These are phyloP conservation scores for Kodamaea kaohsiungensis DNA, from an alignment of 805 yeast species.

Conservation along the genomic window DNA sequence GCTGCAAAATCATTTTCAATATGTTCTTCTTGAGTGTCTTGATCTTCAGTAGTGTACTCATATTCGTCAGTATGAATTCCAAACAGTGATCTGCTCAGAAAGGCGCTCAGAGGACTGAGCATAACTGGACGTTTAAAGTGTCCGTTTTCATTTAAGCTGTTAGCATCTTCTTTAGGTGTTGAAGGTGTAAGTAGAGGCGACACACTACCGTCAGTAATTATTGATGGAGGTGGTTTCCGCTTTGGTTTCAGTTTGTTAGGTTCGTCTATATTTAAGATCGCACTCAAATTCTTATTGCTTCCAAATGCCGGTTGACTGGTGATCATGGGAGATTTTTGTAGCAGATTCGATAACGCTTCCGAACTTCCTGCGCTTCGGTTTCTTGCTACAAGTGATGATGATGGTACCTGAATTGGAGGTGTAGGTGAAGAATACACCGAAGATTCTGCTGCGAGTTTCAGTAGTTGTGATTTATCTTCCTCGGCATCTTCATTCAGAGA, in stretches of 20 bases:
- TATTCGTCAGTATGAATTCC: conserved; percentile 9
- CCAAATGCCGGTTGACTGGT: conserved; percentile 12
- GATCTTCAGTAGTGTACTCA: conserved; percentile 6
- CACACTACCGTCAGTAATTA: background rate
- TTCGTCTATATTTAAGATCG: background rate
- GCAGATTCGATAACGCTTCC: conserved; percentile 16
- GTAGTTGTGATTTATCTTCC: background rate
- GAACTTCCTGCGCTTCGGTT: conserved; percentile 24
- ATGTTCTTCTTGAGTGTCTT: background rate
- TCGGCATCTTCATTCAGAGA: background rate
- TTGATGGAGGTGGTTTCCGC: conserved; percentile 32
- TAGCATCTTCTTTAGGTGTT: conserved; percentile 9
- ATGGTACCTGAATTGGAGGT: background rate
- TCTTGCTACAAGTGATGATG: conserved; percentile 19
- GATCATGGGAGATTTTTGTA: conserved; percentile 6
- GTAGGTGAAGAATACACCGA: background rate
- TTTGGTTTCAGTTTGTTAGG: conserved; percentile 13
- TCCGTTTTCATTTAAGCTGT: conserved; percentile 3
- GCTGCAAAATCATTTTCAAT: conserved; percentile 6
- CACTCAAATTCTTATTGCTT: conserved; percentile 9
- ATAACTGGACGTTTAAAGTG: background rate
- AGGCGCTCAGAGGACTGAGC: conserved; percentile 5
- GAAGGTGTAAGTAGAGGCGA: conserved; percentile 2
- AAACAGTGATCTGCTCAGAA: conserved; percentile 13
- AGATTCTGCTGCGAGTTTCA: background rate